These are phyloP conservation scores for Penicillium sp. DNA, from an alignment of 2,329 filamentous ascomycete species.

Conservation along the genomic window DNA sequence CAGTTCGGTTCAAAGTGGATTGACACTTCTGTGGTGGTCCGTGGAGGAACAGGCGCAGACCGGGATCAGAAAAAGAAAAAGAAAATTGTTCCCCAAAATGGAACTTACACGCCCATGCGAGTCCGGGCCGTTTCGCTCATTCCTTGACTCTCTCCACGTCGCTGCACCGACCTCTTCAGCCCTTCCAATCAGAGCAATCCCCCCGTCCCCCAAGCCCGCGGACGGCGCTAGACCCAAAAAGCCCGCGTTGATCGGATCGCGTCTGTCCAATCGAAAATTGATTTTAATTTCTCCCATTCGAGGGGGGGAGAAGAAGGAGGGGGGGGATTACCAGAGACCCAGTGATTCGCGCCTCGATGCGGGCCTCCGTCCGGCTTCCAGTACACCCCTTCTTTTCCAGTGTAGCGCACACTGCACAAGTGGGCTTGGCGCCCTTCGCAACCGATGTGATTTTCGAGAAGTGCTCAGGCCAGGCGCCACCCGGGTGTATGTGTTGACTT, in stretches of 20 bases:
- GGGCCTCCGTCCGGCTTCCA: conserved; percentile 16
- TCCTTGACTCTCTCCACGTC: conserved; percentile 1
- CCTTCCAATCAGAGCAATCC: not conserved
- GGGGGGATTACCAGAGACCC: too few species aligned
- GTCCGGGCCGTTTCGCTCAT: not conserved
- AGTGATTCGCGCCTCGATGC: conserved; percentile 6
- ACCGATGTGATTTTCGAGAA: conserved; percentile 5
- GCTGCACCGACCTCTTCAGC: too few species aligned
- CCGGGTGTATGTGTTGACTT: not conserved
- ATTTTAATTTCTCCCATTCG: not conserved
- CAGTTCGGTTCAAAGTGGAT: too few species aligned
- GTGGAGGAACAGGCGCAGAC: too few species aligned
- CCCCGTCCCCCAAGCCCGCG: not conserved
- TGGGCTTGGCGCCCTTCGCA: conserved; percentile 5
- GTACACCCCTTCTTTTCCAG: conserved; percentile 8
- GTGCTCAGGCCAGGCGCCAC: conserved; percentile 6
- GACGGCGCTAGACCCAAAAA: too few species aligned
- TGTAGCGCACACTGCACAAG: conserved; percentile 9
- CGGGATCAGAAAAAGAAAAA: too few species aligned
- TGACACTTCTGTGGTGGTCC: too few species aligned
- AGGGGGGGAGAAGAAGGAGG: too few species aligned
- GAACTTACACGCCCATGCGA: not conserved
- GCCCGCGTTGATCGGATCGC: too few species aligned
- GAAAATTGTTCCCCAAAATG: too few species aligned
- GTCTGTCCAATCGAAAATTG: not conserved